Conservation (phyloP, 768 basidiomycete genomes). For the Ramaria sp. region DNA sequence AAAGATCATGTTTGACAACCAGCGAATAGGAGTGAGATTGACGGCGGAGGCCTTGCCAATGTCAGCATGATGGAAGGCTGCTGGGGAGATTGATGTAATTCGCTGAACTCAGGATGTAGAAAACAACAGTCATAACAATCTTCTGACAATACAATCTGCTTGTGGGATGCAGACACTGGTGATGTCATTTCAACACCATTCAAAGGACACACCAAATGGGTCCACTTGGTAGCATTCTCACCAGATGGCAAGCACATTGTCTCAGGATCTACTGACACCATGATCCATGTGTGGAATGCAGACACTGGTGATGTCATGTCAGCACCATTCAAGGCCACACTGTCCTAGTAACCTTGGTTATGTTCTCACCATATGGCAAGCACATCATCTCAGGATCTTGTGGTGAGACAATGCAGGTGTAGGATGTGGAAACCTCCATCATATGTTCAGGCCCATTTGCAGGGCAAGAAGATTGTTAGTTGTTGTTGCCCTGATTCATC, state of each 20-base stretch:
- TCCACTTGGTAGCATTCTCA: conserved; percentile 3
- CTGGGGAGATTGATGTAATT: no score
- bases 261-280: conserved; percentile 1
- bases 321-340: conserved; percentile 11
- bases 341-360: conserved; percentile 11
- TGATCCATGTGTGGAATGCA: not conserved
- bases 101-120: no score
- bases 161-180: conserved; percentile 15
- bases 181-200: not conserved
- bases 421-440: conserved; percentile 8
- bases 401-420: conserved; percentile 19
- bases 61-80: no score
- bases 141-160: conserved; percentile 19
- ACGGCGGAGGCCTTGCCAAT: no score
- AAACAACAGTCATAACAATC: no score
- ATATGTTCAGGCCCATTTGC: no score
- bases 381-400: conserved; percentile 18
- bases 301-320: not conserved
- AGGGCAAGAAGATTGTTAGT: no score
- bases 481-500: no score
- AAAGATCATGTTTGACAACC: no score
- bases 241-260: conserved; percentile 2
- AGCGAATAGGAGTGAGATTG: no score
- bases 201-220: not conserved
- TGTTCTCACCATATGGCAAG: conserved; percentile 21